Evolutionary conservation across 169 alveolate species (phyloP).

Genomic region (Perkinsus marinus): DNA sequence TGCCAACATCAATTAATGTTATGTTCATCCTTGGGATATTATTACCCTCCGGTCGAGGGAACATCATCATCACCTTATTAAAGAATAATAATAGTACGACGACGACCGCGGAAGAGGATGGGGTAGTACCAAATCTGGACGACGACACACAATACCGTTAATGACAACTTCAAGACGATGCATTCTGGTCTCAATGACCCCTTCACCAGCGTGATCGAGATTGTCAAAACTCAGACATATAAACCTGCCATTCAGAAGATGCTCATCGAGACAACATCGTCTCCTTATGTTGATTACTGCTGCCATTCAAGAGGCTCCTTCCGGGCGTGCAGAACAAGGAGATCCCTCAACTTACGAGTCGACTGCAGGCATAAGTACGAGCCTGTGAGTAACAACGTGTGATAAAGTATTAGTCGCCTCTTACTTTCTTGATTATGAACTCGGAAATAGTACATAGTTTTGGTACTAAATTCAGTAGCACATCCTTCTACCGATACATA

Average conservation of each 20-base stretch:
- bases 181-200: not conserved
- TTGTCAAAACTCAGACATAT: not conserved
- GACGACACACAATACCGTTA: not conserved
- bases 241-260: not conserved
- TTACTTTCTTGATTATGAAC: not conserved
- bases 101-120: no score
- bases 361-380: not conserved
- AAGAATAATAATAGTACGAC: no score
- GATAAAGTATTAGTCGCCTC: not conserved
- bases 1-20: not conserved
- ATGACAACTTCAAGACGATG: not conserved
- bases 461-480: not conserved
- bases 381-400: not conserved
- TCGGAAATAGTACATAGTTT: not conserved
- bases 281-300: not conserved
- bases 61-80: not conserved
- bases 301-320: not conserved
- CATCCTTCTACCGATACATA: not conserved
- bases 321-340: not conserved
- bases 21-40: not conserved
- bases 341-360: not conserved
- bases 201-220: not conserved
- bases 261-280: not conserved
- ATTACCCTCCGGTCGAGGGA: not conserved
- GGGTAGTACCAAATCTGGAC: not conserved